Conservation (phyloP, 805 yeast species). For the Isabelozyma gotoi region DNA sequence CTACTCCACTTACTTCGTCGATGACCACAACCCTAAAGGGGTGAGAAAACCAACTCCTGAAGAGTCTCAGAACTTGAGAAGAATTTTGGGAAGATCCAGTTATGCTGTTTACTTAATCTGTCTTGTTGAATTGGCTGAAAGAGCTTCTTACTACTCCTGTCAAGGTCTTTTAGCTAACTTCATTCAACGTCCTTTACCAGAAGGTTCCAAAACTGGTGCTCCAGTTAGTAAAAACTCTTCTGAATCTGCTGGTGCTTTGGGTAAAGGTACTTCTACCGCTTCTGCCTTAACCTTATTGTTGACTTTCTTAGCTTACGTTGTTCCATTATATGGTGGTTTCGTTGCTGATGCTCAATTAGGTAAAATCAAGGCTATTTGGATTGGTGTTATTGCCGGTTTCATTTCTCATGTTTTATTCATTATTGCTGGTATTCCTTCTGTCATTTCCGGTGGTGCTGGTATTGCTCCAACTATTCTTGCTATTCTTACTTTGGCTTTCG, state of each 20-base stretch:
- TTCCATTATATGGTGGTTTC: constrained; percentile 54
- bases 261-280: constrained; percentile 44
- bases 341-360: constrained; percentile 51
- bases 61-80: constrained; percentile 26
- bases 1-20: constrained; percentile 21
- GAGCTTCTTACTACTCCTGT: constrained; percentile 54
- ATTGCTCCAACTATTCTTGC: constrained; percentile 43
- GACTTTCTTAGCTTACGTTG: constrained; percentile 49
- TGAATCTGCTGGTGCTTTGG: constrained; percentile 51
- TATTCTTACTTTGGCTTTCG: constrained; percentile 38
- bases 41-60: constrained; percentile 31
- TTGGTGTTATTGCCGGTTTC: constrained; percentile 48
- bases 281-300: constrained; percentile 48
- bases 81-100: constrained; percentile 48
- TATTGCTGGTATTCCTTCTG: constrained; percentile 47
- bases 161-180: constrained; percentile 46
- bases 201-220: constrained; percentile 48
- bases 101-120: constrained; percentile 50
- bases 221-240: constrained; percentile 24
- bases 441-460: constrained; percentile 30
- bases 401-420: constrained; percentile 48
- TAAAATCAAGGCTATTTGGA: constrained; percentile 48
- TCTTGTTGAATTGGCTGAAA: constrained; percentile 52
- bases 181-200: constrained; percentile 52
- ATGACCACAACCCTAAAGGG: constrained; percentile 38